Base-by-base conservation (phyloP, 495 filamentous ascomycete genomes). In the Bacidia rubella region DNA sequence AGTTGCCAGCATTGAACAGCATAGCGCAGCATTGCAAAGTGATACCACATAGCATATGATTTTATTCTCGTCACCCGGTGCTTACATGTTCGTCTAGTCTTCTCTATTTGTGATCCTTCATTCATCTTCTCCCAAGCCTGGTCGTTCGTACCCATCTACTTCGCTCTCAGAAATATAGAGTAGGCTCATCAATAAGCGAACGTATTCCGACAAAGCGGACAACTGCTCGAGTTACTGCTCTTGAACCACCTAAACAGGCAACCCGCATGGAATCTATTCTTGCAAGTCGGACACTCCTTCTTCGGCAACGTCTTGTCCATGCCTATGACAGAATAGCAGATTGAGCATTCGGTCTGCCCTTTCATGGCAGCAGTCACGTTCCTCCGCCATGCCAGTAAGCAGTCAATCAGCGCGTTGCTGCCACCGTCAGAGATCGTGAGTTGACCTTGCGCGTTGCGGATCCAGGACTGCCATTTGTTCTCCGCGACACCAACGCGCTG, bases 231-330 rank as follows among this genome's bases (percentile, higher is more conserved):
- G 66, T 87, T 90, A 62, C 87, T 93, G 62, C 78, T 90, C 75
- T 85, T 83, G 72, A 98, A 96, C 90, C 90, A 98, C 65, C 87
- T 87, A 71, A 82, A 90, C 65, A 98, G 68, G 70, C 90, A 98
- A 4, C 78, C 74, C 3, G 81, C 76, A 68, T 99, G 93, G 70
- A 96, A 99, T 50, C 83, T 69, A 68, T 99, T 87, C 71, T 88
- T 90, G 74, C 93, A 99, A 2, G 92, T 97, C 47, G 76, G 74
- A 69, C 93, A 99, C 44, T 79, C 74, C 68, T 95, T 96, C 62
- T 85, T 89, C 1, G 93, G 92, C 57, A 93, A 76, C 66, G 82
- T 81, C 72, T 85, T 86, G 63, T 94, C 89, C 15, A 75, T 79
- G 24, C 85, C 83, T 49, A 98, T 83, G 58, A 97, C 88, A 43